Conservation (phyloP, 169 alveolate genomes). For the Perkinsus olseni region DNA sequence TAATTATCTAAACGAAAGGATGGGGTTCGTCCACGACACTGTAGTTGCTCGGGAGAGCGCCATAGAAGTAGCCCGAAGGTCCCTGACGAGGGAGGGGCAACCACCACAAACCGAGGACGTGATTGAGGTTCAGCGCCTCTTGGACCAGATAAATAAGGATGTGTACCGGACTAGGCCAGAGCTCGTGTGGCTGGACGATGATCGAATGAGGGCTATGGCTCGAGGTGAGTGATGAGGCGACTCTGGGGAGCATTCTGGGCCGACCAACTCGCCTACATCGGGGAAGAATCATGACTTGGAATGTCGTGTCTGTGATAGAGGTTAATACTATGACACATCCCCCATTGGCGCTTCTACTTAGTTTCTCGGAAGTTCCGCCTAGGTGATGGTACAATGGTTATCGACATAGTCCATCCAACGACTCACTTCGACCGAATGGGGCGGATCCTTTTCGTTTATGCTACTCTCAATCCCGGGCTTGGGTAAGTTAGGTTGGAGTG, state of each 20-base stretch:
- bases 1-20: neutral
- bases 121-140: neutral
- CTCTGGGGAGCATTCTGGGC: neutral
- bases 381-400: neutral
- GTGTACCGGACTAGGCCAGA: conserved; percentile 42
- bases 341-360: neutral
- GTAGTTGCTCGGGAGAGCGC: neutral
- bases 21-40: neutral
- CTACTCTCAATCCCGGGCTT: conserved; percentile 59
- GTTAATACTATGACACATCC: neutral
- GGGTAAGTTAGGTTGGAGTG: neutral
- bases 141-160: conserved; percentile 36
- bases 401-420: conserved; percentile 19
- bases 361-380: neutral
- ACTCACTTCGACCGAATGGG: conserved; percentile 47
- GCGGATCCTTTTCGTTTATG: conserved; percentile 65
- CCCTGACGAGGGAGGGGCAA: neutral
- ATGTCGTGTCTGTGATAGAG: neutral
- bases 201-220: neutral
- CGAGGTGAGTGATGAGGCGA: neutral
- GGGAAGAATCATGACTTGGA: neutral
- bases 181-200: conserved; percentile 21
- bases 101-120: neutral
- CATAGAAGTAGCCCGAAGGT: neutral
- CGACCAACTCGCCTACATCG: neutral